These are phyloP conservation scores for Jackrogersella multiformis DNA, from an alignment of 495 filamentous ascomycete species.

Conservation along the genomic window DNA sequence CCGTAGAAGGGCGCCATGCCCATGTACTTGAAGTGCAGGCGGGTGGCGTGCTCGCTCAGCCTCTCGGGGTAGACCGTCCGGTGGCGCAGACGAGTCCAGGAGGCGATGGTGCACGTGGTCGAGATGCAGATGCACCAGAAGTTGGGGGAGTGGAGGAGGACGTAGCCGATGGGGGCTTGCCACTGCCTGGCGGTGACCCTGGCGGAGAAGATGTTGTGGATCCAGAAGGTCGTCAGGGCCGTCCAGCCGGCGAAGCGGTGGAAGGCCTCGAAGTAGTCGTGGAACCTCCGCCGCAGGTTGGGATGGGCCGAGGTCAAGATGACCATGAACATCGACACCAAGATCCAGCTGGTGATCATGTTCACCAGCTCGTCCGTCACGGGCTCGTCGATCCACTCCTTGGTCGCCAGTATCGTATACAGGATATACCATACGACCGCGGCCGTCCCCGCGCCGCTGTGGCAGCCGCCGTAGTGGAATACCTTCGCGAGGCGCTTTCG, in stretches of 20 bases:
- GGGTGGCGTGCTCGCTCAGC: slow-evolving; percentile 74
- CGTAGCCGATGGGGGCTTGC: slow-evolving; percentile 49
- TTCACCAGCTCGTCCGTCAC: slow-evolving; percentile 41
- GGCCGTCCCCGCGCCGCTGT: slow-evolving; percentile 75
- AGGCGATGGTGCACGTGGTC: slow-evolving; percentile 68
- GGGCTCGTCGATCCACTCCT: slow-evolving; percentile 52
- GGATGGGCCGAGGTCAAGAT: slow-evolving; percentile 62
- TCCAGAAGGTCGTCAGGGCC: slow-evolving; percentile 68
- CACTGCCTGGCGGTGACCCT: slow-evolving; percentile 62
- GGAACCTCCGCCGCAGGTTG: slow-evolving; percentile 59
- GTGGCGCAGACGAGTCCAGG: slow-evolving; percentile 73
- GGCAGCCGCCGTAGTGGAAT: slow-evolving; percentile 81
- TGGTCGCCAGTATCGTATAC: slow-evolving; percentile 58
- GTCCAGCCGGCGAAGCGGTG: slow-evolving; percentile 76
- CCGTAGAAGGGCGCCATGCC: slow-evolving; percentile 62
- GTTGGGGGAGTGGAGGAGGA: slow-evolving; percentile 63
- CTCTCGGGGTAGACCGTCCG: slow-evolving; percentile 67
- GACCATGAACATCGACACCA: slow-evolving; percentile 52
- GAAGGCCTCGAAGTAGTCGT: slow-evolving; percentile 73
- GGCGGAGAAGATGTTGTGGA: slow-evolving; percentile 69
- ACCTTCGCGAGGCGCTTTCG: slow-evolving; percentile 75
- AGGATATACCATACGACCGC: slow-evolving; percentile 74
- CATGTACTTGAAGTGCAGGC: slow-evolving; percentile 73
- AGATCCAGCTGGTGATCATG: slow-evolving; percentile 54
- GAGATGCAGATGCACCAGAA: slow-evolving; percentile 75